These are phyloP conservation scores for Onygenales sp. DNA, from an alignment of 2,329 filamentous ascomycete species.

Conservation along the genomic window DNA sequence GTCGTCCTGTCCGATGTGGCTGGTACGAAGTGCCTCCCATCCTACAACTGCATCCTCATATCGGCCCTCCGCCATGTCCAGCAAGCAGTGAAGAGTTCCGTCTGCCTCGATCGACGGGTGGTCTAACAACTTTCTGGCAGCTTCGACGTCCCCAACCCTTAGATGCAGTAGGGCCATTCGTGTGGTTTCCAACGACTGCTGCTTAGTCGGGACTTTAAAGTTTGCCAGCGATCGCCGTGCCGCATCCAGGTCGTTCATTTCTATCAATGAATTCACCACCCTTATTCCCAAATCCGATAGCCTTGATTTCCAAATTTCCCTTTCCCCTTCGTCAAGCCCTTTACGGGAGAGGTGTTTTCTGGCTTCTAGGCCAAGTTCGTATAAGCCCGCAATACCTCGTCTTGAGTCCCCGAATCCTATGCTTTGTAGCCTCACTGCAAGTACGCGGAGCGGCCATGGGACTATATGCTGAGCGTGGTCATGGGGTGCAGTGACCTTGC, in stretches of 20 bases:
- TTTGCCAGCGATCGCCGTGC: conserved; percentile 63
- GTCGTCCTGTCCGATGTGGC: conserved; percentile 32
- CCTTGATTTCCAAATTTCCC: conserved; percentile 59
- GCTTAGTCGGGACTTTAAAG: conserved; percentile 33
- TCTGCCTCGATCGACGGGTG: conserved; percentile 14
- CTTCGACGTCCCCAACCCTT: conserved; percentile 64
- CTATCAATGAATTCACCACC: conserved; percentile 44
- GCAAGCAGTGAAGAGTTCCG: conserved; percentile 47
- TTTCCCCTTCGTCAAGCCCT: conserved; percentile 43
- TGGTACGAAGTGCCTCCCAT: conserved; percentile 49
- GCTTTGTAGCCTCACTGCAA: conserved; percentile 75
- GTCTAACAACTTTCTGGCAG: conserved; percentile 50
- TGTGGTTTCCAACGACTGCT: conserved; percentile 24
- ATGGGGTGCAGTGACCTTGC: conserved; percentile 52
- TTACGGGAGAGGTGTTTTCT: conserved; percentile 49
- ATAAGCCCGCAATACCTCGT: conserved; percentile 79
- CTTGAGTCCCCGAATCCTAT: conserved; percentile 78
- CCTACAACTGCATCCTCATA: conserved; percentile 54
- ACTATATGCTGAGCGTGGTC: conserved; percentile 51
- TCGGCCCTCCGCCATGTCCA: conserved; percentile 68
- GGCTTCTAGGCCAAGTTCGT: conserved; percentile 75
- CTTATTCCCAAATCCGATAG: conserved; percentile 64
- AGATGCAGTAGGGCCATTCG: conserved; percentile 60
- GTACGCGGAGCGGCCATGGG: conserved; percentile 77
- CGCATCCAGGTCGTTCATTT: conserved; percentile 76